A percentile compares a stretch with the other conserved stretches of the same genome.
Conservation (phyloP, 1,284 basidiomycete genomes). For the Trichosporon sp. region DNA sequence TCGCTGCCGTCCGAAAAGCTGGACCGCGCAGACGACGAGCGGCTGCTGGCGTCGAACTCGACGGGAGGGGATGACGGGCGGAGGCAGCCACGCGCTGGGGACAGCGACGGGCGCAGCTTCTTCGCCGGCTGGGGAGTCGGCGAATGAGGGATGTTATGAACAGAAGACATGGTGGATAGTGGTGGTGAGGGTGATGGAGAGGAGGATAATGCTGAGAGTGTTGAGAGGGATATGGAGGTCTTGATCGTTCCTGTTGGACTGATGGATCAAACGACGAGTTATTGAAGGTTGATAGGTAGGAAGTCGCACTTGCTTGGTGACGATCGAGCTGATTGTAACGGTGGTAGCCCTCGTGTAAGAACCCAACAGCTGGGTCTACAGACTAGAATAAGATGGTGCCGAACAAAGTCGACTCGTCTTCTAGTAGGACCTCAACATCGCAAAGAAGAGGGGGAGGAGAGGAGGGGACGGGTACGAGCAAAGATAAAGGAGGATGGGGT, state of each 20-base stretch:
- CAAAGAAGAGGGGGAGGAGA: background rate
- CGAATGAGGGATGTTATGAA: slow-evolving; percentile 23
- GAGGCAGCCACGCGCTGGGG: slow-evolving; percentile 35
- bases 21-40: slow-evolving; percentile 23
- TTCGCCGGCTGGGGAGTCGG: slow-evolving; percentile 34
- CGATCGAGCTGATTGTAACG: slow-evolving; percentile 15
- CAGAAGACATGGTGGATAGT: slow-evolving; percentile 25
- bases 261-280: slow-evolving; percentile 3
- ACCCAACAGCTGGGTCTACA: slow-evolving; percentile 9
- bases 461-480: slow-evolving; percentile 1
- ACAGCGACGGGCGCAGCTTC: slow-evolving; percentile 51
- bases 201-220: too few species aligned
- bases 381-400: slow-evolving; percentile 15
- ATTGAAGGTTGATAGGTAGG: slow-evolving; percentile 2
- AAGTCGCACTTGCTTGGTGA: slow-evolving; percentile 11
- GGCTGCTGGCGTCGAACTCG: slow-evolving; percentile 16
- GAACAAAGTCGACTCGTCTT: slow-evolving; percentile 18
- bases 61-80: slow-evolving; percentile 25
- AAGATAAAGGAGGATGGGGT: background rate
- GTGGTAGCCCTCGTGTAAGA: background rate
- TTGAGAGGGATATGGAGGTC: background rate
- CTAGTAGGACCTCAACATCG: slow-evolving; percentile 19
- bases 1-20: slow-evolving; percentile 24
- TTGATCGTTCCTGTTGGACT: background rate
- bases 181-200: background rate